phyloP scores from a whole-genome alignment of 176 grass and related monocot genomes.

The Raddia distichophylla region DNA sequence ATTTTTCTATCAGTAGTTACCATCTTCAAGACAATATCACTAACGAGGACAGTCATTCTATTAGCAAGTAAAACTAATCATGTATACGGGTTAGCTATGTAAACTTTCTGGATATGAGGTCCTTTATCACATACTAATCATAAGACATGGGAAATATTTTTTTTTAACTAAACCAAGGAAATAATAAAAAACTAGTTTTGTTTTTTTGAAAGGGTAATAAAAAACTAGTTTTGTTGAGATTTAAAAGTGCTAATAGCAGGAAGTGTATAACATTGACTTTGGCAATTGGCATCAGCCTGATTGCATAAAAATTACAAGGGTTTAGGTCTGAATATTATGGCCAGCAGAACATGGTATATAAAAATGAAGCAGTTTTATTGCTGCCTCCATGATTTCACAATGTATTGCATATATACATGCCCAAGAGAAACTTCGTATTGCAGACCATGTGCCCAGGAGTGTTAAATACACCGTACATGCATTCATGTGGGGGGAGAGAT shows the following conservation, averaged over 20 bases:
- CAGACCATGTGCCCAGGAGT: not conserved
- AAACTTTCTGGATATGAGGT: constrained; percentile 4
- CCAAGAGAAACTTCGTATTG: not conserved
- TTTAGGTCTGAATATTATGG: not conserved
- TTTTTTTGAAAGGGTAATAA: too few relatives aligned
- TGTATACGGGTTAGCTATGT: not conserved
- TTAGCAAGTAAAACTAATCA: not conserved
- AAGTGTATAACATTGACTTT: not conserved
- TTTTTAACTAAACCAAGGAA: too few relatives aligned
- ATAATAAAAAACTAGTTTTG: too few relatives aligned
- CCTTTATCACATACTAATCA: constrained; percentile 9
- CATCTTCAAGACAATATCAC: not conserved
- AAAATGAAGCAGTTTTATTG: not conserved
- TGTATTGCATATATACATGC: not conserved
- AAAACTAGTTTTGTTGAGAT: too few relatives aligned
- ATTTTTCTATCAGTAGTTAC: not conserved
- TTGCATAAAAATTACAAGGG: not conserved
- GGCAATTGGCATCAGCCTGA: not conserved
- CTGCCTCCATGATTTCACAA: not conserved
- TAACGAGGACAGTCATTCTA: not conserved
- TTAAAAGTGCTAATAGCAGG: not conserved
- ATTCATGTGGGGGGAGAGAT: not conserved
- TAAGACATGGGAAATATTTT: not conserved
- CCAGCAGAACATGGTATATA: not conserved
- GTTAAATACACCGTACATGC: not conserved